Base-by-base conservation (phyloP, 441 rosid species). In the Gossypium davidsonii region DNA sequence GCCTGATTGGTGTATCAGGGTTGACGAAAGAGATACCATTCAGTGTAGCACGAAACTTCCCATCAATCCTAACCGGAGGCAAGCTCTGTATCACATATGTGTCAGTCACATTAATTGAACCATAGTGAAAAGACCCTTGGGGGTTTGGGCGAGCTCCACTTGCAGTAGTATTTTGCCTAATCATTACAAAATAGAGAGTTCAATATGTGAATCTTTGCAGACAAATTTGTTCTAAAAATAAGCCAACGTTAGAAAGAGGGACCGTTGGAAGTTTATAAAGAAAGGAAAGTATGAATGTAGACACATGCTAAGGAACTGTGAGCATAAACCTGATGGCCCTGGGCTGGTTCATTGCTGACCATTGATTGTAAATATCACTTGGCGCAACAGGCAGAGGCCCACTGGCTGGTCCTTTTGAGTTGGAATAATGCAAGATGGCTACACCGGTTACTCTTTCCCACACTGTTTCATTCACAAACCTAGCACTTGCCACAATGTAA, bases 61-160 rank as follows among this genome's bases (percentile, higher is more conserved):
- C 97, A 34, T 83, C 62, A 18, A 94, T 86, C 62, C 68, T 83
- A 34, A 57, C 37, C 37, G 26, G 34, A 23, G 61, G 31, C 14
- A 3, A 23, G 14, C 62, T 11, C 37, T 5, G 62, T 57, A 2
- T 57, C 7, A 14, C 34, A 25, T 23, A 11, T 23, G 2, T 57
- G 31, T 88, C 83, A 14, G 96, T 91, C 64, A 92, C 80, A 69
- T 94, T 94, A 80, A 94, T 94, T 49, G 78, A 72, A 73, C 97
- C 97, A 23, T 94, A 94, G 80, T 89, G 97, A 77, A 79, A 94
- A 63, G 98, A 94, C 1, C 98, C 98, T 64, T 94, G 98, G 0
- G 98, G 97, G 72, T 94, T 94, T 58, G 97, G 97, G 46, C 98
- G 93, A 79, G 98, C 97, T 74, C 98, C 98, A 77, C 97, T 91